A percentile compares a stretch with the other conserved stretches of the same genome.
phyloP scores from a whole-genome alignment of 108 stramenopile genomes.

The Mayamaea pseudoterrestris region DNA sequence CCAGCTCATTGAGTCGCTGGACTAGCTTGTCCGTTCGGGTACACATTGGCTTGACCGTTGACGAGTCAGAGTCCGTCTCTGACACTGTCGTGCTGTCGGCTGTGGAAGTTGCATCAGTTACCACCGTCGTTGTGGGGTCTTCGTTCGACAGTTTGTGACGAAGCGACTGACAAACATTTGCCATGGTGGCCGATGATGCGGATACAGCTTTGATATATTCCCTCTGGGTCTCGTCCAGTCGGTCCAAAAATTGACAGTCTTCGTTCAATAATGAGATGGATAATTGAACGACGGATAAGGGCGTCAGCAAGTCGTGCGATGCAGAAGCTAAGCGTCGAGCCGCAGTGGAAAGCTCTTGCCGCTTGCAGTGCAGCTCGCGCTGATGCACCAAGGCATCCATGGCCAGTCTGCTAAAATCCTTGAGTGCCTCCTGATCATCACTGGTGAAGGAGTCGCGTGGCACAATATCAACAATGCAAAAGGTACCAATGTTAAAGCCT shows the following conservation, averaged over 20 bases:
- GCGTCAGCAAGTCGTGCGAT: constrained; percentile 65
- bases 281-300: constrained; percentile 52
- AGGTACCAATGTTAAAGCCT: constrained; percentile 54
- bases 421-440: constrained; percentile 48
- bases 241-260: constrained; percentile 23
- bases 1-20: too few species aligned
- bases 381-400: constrained; percentile 49
- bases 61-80: not conserved
- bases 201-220: constrained; percentile 36
- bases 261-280: constrained; percentile 44
- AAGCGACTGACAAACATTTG: constrained; percentile 45
- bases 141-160: constrained; percentile 36
- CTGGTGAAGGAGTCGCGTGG: constrained; percentile 35
- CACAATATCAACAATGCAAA: constrained; percentile 74
- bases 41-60: too few species aligned
- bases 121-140: not conserved
- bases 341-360: constrained; percentile 31
- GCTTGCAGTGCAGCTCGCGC: constrained; percentile 12
- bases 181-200: constrained; percentile 41
- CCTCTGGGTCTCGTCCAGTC: constrained; percentile 24
- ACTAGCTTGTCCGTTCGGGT: too few species aligned
- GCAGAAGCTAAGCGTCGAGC: constrained; percentile 50
- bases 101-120: not conserved
- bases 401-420: constrained; percentile 51
- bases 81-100: not conserved